Base-by-base conservation (phyloP, 345 rosid genomes). In the Rubroshorea leprosula region DNA sequence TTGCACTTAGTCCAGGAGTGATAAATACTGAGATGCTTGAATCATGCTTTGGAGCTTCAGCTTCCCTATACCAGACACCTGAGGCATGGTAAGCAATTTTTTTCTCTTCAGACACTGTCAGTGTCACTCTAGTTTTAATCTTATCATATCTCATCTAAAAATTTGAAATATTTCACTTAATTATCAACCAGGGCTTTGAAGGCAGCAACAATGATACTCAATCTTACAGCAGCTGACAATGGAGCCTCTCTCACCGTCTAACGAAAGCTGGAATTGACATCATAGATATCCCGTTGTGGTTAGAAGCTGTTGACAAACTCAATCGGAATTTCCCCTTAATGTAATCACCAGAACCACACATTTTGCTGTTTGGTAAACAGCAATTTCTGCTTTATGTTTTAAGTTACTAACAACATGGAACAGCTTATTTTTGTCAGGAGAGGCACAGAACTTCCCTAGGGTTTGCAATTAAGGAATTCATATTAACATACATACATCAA, bases 1-100 rank as follows among this genome's bases (percentile, higher is more conserved):
- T 92, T 63, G 98, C 98, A 0, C 75, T 92, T 61, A 92, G 83
- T 70, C 97, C 93, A 0, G 97, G 98, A 5, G 98, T 92, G 19
- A 83, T 89, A 68, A 80, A 92, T 78, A 92, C 98, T 48, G 98
- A 92, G 51, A 69, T 92, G 85, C 97, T 89, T 21, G 60, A 77
- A 4, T 92, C 96, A 44, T 92, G 96, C 78, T 92, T 89, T 63
- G 98, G 98, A 26, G 62, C 58, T 69, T 79, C 95, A 18, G 89
- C 98, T 54, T 77, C 95, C 25, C 54, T 70, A 38, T 92, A 89
- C 68, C 97, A 92, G 74, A 79, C 92, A 46, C 97, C 98, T 21
- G 97, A 84, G 54, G 68, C 89, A 65, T 92, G 98, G 97, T 92
- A 86, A 51, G 64, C 46, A 38, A 26, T 44, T 44, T 13, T 14